phyloP scores from a whole-genome alignment of 805 yeast species.

The Lachancea mirantina region DNA sequence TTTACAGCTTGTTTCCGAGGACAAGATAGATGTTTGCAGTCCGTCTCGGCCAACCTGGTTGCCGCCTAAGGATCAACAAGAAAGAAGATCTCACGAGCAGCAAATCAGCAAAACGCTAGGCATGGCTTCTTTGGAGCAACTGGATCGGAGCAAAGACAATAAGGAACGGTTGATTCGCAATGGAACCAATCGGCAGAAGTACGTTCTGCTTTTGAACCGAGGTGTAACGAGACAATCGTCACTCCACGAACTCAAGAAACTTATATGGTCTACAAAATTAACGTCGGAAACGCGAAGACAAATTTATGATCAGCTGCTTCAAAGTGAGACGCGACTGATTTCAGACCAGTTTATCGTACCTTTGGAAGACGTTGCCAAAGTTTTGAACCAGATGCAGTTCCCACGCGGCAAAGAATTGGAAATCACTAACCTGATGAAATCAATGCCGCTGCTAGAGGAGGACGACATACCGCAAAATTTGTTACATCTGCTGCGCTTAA shows the following conservation, averaged over 20 bases:
- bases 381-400: conserved; percentile 26
- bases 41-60: conserved; percentile 65
- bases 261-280: conserved; percentile 29
- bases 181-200: conserved; percentile 24
- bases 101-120: conserved; percentile 41
- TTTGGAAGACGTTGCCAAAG: conserved; percentile 32
- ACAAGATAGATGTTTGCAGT: conserved; percentile 47
- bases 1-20: conserved; percentile 50
- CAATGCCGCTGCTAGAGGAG: conserved; percentile 15
- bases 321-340: conserved; percentile 19
- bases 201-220: conserved; percentile 22
- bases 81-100: conserved; percentile 47
- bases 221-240: conserved; percentile 30
- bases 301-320: conserved; percentile 21
- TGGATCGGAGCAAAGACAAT: conserved; percentile 23
- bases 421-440: conserved; percentile 18
- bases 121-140: conserved; percentile 30
- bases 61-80: conserved; percentile 55
- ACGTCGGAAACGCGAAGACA: conserved; percentile 17
- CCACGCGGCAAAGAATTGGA: conserved; percentile 29
- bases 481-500: conserved; percentile 27
- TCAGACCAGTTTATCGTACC: conserved; percentile 31
- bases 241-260: conserved; percentile 16
- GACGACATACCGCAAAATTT: conserved; percentile 20
- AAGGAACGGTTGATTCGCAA: conserved; percentile 21